Evolutionary conservation across 2,329 filamentous ascomycete genomes (phyloP).

Genomic region (Aspergillus niger): DNA sequence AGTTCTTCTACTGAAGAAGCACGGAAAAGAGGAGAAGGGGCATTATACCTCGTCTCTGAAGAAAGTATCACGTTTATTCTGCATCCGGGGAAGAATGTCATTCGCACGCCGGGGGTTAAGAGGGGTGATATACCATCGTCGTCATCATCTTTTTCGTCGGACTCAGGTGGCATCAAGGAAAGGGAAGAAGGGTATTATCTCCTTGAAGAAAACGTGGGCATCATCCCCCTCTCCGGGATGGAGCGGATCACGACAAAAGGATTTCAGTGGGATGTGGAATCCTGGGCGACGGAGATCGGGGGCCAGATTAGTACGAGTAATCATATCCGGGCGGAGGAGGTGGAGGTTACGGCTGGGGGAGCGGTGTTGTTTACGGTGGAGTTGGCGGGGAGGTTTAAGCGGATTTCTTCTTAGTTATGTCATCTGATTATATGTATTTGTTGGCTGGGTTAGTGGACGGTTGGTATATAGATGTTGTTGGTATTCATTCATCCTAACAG

Average conservation of each 20-base stretch:
- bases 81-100: slow-evolving; percentile 65
- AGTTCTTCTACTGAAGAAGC: no score
- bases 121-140: slow-evolving; percentile 7
- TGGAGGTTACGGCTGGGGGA: slow-evolving; percentile 64
- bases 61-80: slow-evolving; percentile 81
- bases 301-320: slow-evolving; percentile 78
- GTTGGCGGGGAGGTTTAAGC: slow-evolving; percentile 48
- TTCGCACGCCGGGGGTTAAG: slow-evolving; percentile 60
- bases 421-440: no score
- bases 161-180: background rate
- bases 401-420: background rate
- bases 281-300: slow-evolving; percentile 78
- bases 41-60: slow-evolving; percentile 77
- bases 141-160: background rate
- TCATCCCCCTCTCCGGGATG: slow-evolving; percentile 79
- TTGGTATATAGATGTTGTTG: background rate
- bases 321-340: slow-evolving; percentile 63
- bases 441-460: no score
- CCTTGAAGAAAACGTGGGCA: slow-evolving; percentile 79
- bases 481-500: background rate
- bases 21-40: slow-evolving; percentile 41
- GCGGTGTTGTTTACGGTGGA: slow-evolving; percentile 77
- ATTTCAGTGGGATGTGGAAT: slow-evolving; percentile 84
- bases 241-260: slow-evolving; percentile 77
- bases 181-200: slow-evolving; percentile 20